Evolutionary conservation across 1,139 yeast genomes (phyloP).

Genomic region (Magnusiomyces fungicola): DNA sequence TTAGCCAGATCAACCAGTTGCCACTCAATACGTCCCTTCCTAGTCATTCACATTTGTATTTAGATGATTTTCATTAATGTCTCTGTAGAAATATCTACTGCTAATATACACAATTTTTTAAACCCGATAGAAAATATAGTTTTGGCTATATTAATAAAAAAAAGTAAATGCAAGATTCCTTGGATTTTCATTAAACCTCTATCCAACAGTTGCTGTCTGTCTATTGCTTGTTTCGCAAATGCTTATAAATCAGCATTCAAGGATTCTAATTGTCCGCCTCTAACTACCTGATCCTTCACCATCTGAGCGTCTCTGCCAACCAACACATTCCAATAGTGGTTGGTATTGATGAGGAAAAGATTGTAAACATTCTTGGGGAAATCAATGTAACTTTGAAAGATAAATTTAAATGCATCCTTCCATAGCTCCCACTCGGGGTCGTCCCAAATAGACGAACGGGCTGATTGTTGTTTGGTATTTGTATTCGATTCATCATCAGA

Average conservation of each 20-base stretch:
- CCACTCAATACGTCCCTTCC: too few species aligned
- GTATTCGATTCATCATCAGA: neutral
- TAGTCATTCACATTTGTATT: too few species aligned
- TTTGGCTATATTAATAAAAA: neutral
- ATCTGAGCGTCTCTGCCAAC: constrained; percentile 44
- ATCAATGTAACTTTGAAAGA: constrained; percentile 56
- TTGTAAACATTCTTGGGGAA: constrained; percentile 61
- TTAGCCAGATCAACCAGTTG: too few species aligned
- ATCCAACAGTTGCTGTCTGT: too few species aligned
- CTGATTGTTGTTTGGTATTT: neutral
- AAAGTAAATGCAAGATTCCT: neutral
- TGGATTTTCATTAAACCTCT: neutral
- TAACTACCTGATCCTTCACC: neutral
- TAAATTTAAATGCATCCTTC: constrained; percentile 54
- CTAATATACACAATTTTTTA: too few species aligned
- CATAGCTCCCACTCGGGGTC: constrained; percentile 50
- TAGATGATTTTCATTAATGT: neutral
- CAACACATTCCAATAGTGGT: constrained; percentile 64
- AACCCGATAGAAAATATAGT: neutral
- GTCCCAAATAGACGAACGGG: constrained; percentile 29
- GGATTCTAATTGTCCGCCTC: neutral
- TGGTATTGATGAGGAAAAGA: constrained; percentile 42
- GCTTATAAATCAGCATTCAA: constrained; percentile 1
- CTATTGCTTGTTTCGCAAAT: too few species aligned
- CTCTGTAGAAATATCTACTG: neutral